Conservation (phyloP, 1,284 basidiomycete genomes). For the Heterobasidion irregulare region DNA sequence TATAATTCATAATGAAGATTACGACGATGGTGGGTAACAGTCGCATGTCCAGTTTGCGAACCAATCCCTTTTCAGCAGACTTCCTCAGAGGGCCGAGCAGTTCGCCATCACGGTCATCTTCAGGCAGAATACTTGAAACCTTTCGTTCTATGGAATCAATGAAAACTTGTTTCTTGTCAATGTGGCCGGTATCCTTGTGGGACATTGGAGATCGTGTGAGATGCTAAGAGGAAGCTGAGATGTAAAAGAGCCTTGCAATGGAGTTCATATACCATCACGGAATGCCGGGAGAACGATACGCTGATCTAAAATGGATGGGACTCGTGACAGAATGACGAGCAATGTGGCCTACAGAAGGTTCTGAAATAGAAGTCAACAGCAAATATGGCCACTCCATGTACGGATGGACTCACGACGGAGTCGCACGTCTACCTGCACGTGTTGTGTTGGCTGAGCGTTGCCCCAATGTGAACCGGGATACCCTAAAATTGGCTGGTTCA, state of each 20-base stretch:
- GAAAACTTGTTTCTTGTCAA: neutral
- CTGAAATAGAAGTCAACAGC: neutral
- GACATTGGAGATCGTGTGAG: no score
- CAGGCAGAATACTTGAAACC: neutral
- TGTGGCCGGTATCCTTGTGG: neutral
- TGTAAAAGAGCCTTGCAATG: no score
- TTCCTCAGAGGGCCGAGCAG: conserved; percentile 18
- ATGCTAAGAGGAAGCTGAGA: no score
- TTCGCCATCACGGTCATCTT: conserved; percentile 12
- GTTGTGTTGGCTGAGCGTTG: no score
- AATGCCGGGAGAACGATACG: neutral
- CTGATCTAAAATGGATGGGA: neutral
- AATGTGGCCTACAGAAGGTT: no score
- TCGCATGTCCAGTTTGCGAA: conserved; percentile 46
- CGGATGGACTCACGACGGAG: no score
- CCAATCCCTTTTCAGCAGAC: conserved; percentile 19
- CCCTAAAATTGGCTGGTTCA: no score
- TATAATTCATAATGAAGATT: conserved; percentile 64
- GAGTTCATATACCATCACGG: neutral
- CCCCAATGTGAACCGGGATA: no score
- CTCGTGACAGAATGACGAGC: neutral
- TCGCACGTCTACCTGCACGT: no score
- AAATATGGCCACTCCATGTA: no score
- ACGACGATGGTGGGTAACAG: conserved; percentile 52
- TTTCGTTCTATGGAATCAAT: neutral